A percentile compares a stretch with the other conserved stretches of the same genome.
phyloP scores from a whole-genome alignment of 108 stramenopile species.

The Skeletonema menzelii region DNA sequence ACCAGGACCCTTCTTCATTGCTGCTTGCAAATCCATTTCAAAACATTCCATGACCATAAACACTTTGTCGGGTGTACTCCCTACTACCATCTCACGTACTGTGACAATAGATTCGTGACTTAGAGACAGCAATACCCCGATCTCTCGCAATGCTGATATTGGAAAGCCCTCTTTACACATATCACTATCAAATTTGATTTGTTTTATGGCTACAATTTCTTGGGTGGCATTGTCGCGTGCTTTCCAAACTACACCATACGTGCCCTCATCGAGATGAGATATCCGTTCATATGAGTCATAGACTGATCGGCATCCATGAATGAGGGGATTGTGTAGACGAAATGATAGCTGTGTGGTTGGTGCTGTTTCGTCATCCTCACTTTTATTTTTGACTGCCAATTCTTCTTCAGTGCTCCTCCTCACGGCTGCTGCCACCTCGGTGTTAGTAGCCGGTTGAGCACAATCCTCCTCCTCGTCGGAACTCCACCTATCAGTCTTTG shows the following conservation, averaged over 20 bases:
- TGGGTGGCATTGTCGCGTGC: constrained; percentile 76
- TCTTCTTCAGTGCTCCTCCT: too few relatives aligned
- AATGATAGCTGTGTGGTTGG: neutral
- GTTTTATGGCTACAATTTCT: constrained; percentile 90
- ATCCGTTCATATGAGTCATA: constrained; percentile 88
- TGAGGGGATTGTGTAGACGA: constrained; percentile 73
- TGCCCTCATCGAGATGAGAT: constrained; percentile 84
- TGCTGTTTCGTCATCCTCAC: neutral
- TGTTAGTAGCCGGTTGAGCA: neutral
- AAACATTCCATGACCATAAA: constrained; percentile 96
- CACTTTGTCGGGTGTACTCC: constrained; percentile 63
- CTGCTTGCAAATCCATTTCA: constrained; percentile 90
- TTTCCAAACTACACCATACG: constrained; percentile 96
- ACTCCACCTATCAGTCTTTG: constrained; percentile 50
- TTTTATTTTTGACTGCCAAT: neutral
- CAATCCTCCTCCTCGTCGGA: constrained; percentile 36
- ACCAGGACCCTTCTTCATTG: constrained; percentile 49
- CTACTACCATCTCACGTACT: constrained; percentile 89
- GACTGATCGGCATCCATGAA: constrained; percentile 84
- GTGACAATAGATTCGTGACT: constrained; percentile 85
- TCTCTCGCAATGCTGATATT: constrained; percentile 91
- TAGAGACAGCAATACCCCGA: constrained; percentile 75
- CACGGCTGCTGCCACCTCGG: neutral
- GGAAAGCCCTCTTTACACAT: constrained; percentile 90
- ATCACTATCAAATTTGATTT: constrained; percentile 84